Percentiles rank a stretch among this genome's conserved stretches.
These are phyloP conservation scores for Saprolegnia diclina DNA, from an alignment of 352 stramenopile species.

Conservation along the genomic window DNA sequence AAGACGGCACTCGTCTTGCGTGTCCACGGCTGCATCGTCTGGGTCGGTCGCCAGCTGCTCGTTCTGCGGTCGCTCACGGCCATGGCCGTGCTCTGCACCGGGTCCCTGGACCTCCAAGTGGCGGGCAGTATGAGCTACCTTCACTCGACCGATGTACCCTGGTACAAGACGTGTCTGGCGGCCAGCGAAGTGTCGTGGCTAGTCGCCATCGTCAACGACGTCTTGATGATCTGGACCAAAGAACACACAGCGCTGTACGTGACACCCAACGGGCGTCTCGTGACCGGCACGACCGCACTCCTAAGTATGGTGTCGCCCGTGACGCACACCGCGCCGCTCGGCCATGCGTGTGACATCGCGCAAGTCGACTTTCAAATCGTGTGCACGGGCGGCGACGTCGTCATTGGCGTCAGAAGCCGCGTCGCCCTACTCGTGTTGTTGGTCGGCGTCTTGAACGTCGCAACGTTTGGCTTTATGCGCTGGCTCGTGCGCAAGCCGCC, in stretches of 20 bases:
- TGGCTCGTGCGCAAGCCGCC: background rate
- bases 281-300: background rate
- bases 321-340: background rate
- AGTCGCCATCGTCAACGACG: conserved; percentile 11
- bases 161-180: conserved; percentile 6
- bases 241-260: background rate
- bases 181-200: conserved; percentile 17
- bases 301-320: conserved; percentile 8
- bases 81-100: conserved; percentile 6
- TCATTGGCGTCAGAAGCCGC: background rate
- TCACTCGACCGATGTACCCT: background rate
- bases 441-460: background rate
- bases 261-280: background rate
- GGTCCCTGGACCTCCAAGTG: background rate
- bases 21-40: conserved; percentile 5
- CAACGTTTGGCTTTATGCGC: background rate
- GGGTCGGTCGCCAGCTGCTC: conserved; percentile 12
- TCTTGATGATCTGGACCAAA: conserved; percentile 10
- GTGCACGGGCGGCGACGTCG: conserved; percentile 3
- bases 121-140: background rate
- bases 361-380: conserved; percentile 17
- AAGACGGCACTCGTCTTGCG: background rate
- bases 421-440: background rate
- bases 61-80: conserved; percentile 7
- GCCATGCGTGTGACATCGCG: background rate